Conservation (phyloP, 805 yeast genomes). For the Myxozyma lipomycoides region DNA sequence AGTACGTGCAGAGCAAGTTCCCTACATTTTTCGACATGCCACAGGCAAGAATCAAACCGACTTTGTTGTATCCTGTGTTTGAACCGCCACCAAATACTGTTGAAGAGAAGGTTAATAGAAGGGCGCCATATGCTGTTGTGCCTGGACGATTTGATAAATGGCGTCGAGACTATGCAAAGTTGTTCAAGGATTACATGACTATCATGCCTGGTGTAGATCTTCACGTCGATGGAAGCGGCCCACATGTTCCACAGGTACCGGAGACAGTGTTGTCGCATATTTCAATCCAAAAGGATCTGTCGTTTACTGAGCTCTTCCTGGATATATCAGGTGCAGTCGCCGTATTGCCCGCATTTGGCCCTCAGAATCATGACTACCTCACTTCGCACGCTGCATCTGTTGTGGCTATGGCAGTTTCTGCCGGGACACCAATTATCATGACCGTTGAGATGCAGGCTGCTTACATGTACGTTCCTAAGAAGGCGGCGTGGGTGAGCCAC, state of each 20-base stretch:
- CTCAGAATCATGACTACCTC: slow-evolving; percentile 5
- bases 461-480: slow-evolving; percentile 15
- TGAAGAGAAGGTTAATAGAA: slow-evolving; percentile 1
- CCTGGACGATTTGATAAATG: slow-evolving; percentile 15
- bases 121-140: slow-evolving; percentile 11
- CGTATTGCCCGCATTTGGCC: slow-evolving; percentile 23
- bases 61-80: slow-evolving; percentile 17
- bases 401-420: slow-evolving; percentile 18
- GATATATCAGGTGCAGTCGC: slow-evolving; percentile 13
- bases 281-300: slow-evolving; percentile 4
- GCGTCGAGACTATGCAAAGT: slow-evolving; percentile 12
- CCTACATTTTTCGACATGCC: slow-evolving; percentile 14
- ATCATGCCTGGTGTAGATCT: slow-evolving; percentile 14
- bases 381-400: slow-evolving; percentile 18
- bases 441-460: slow-evolving; percentile 13
- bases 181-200: slow-evolving; percentile 14
- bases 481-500: slow-evolving; percentile 19
- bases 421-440: slow-evolving; percentile 17
- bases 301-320: slow-evolving; percentile 17
- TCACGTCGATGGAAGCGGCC: slow-evolving; percentile 18
- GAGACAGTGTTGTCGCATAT: slow-evolving; percentile 5
- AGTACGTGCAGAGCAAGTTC: slow-evolving; percentile 12
- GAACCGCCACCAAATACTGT: not conserved
- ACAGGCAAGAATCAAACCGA: slow-evolving; percentile 5
- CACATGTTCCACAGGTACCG: slow-evolving; percentile 8